phyloP scores from a whole-genome alignment of 768 basidiomycete species.

The Tylopilus sp. region DNA sequence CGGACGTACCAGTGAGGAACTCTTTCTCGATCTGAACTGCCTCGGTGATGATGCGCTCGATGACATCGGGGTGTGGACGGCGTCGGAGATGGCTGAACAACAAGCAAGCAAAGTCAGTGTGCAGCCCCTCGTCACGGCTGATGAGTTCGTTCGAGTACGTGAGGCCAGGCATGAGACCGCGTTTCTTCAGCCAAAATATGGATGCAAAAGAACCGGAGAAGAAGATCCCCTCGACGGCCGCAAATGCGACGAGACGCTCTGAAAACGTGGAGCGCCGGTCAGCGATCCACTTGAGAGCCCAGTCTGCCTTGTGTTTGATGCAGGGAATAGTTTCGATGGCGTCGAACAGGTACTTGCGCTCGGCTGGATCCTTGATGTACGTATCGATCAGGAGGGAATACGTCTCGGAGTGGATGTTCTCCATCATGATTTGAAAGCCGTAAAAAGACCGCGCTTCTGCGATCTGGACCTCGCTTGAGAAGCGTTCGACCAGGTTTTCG shows the following conservation, averaged over 20 bases:
- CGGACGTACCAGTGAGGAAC: slow-evolving; percentile 63
- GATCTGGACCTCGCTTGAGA: slow-evolving; percentile 84
- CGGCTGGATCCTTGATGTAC: slow-evolving; percentile 75
- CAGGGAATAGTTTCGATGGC: slow-evolving; percentile 92
- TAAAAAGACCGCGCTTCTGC: slow-evolving; percentile 95
- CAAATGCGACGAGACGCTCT: slow-evolving; percentile 90
- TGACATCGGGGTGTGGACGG: slow-evolving; percentile 73
- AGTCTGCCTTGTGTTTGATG: slow-evolving; percentile 87
- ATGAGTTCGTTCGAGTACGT: slow-evolving; percentile 96
- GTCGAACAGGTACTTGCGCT: slow-evolving; percentile 80
- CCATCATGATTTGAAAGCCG: slow-evolving; percentile 98
- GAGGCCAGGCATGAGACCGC: slow-evolving; percentile 93
- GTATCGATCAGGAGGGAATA: slow-evolving; percentile 94
- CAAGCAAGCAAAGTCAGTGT: slow-evolving; percentile 93
- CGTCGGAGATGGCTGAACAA: slow-evolving; percentile 77
- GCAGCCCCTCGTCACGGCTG: slow-evolving; percentile 90
- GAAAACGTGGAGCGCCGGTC: slow-evolving; percentile 76
- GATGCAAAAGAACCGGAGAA: slow-evolving; percentile 91
- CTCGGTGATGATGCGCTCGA: slow-evolving; percentile 70
- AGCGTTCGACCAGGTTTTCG: slow-evolving; percentile 91
- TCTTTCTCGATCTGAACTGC: slow-evolving; percentile 85
- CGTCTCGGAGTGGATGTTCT: slow-evolving; percentile 94
- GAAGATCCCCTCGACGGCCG: slow-evolving; percentile 95
- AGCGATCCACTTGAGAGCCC: slow-evolving; percentile 90
- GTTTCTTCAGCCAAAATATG: slow-evolving; percentile 96